These are phyloP conservation scores for Fusarium globosum DNA, from an alignment of 2,329 filamentous ascomycete genomes.

Conservation along the genomic window DNA sequence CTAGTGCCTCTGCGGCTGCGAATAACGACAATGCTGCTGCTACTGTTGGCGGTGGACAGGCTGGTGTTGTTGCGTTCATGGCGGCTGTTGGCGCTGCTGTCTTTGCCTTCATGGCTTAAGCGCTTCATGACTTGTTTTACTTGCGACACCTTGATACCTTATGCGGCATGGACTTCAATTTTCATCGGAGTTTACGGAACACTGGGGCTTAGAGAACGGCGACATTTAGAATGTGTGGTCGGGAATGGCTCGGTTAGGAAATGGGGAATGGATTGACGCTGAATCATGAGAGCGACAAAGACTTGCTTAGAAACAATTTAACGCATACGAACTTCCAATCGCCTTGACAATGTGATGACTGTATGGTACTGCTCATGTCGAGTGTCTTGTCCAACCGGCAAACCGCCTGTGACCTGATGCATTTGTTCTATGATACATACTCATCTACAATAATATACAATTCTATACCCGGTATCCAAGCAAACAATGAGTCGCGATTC, in stretches of 20 bases:
- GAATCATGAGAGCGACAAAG: conserved; percentile 7
- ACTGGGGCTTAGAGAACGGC: conserved; percentile 12
- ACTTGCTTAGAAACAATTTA: conserved; percentile 6
- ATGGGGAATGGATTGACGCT: conserved; percentile 8
- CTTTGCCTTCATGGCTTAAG: conserved; percentile 30
- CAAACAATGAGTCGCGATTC: conserved; percentile 9
- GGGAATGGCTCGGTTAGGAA: conserved; percentile 3
- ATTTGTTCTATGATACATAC: neutral
- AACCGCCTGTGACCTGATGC: neutral
- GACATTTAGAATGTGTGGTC: conserved; percentile 14
- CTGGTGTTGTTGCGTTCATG: conserved; percentile 29
- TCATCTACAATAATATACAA: conserved; percentile 32
- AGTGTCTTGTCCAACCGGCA: fast-evolving
- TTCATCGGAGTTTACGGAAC: conserved; percentile 25
- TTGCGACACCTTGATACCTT: conserved; percentile 18
- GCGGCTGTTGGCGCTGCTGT: conserved; percentile 42
- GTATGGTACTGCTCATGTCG: too few species aligned
- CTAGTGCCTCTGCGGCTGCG: conserved; percentile 11
- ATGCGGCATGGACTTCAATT: conserved; percentile 8
- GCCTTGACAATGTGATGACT: neutral
- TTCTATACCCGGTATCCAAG: neutral
- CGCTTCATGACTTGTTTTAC: neutral
- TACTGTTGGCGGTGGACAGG: conserved; percentile 6
- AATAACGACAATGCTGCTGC: conserved; percentile 33
- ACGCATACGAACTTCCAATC: neutral